These are phyloP conservation scores for Chrysoporthe puriensis DNA, from an alignment of 2,329 filamentous ascomycete species.

Conservation along the genomic window DNA sequence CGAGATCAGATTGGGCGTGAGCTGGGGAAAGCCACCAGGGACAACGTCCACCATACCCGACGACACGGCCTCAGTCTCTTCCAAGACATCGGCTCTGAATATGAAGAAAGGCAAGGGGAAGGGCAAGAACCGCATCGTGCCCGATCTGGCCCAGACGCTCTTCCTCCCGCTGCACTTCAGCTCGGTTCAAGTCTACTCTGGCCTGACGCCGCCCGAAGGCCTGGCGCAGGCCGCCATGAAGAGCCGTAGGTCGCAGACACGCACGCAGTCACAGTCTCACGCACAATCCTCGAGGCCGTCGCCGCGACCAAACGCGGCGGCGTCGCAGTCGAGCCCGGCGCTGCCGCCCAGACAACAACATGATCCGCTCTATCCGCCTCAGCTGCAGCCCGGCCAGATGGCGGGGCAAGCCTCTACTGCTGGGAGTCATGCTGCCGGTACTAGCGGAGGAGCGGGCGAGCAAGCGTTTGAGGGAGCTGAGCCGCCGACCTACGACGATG, in stretches of 20 bases:
- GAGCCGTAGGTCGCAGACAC: conserved; percentile 21
- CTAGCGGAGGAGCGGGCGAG: background rate
- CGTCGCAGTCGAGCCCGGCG: conserved; percentile 34
- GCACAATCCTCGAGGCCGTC: conserved; percentile 32
- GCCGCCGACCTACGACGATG: conserved; percentile 64
- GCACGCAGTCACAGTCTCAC: conserved; percentile 28
- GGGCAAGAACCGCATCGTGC: conserved; percentile 34
- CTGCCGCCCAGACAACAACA: conserved; percentile 33
- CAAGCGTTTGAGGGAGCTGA: conserved; percentile 30
- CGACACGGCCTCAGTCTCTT: conserved; percentile 28
- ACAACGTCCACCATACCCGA: conserved; percentile 22
- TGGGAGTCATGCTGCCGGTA: background rate
- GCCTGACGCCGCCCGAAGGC: conserved; percentile 78
- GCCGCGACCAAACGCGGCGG: conserved; percentile 39
- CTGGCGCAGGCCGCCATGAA: conserved; percentile 66
- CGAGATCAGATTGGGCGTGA: conserved; percentile 78
- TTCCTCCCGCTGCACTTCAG: conserved; percentile 79
- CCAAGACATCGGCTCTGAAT: conserved; percentile 10
- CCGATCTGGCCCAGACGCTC: conserved; percentile 66
- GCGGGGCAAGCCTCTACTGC: conserved; percentile 11
- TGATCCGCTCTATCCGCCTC: conserved; percentile 63
- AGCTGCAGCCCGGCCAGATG: conserved; percentile 43
- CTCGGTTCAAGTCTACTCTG: conserved; percentile 78
- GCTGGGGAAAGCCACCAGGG: conserved; percentile 65
- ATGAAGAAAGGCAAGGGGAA: conserved; percentile 41